These are phyloP conservation scores for Ampelomyces quisqualis DNA, from an alignment of 2,329 filamentous ascomycete species.

Conservation along the genomic window DNA sequence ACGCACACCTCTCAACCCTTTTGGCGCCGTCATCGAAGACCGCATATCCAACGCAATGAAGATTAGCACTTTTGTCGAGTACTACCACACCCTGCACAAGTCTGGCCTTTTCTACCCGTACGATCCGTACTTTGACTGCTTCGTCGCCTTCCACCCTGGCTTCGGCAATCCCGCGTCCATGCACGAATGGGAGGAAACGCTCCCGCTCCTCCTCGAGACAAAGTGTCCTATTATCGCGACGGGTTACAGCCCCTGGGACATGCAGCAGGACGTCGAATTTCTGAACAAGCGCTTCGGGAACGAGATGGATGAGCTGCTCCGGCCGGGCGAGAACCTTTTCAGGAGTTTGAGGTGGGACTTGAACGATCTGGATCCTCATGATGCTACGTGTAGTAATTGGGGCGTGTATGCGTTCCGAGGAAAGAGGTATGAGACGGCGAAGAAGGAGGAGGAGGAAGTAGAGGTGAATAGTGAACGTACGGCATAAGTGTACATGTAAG, in stretches of 20 bases:
- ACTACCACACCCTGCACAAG: conserved; percentile 94
- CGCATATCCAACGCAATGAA: conserved; percentile 86
- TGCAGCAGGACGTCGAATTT: conserved; percentile 90
- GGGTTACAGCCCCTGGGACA: conserved; percentile 93
- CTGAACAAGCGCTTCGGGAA: conserved; percentile 80
- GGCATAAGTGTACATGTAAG: conserved; percentile 15
- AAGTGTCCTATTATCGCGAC: conserved; percentile 94
- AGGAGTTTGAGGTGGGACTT: conserved; percentile 94
- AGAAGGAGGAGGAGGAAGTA: conserved; percentile 49
- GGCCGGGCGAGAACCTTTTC: conserved; percentile 93
- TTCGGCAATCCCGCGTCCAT: conserved; percentile 90
- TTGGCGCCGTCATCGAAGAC: conserved; percentile 91
- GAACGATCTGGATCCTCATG: conserved; percentile 91
- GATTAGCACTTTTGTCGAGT: conserved; percentile 96
- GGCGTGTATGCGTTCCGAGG: conserved; percentile 96
- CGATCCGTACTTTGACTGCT: conserved; percentile 97
- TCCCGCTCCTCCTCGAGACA: conserved; percentile 88
- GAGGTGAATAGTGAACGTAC: conserved; percentile 41
- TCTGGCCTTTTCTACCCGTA: conserved; percentile 89
- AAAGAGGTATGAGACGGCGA: conserved; percentile 81
- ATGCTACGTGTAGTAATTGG: conserved; percentile 95
- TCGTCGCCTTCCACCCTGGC: conserved; percentile 95
- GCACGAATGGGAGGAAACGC: conserved; percentile 89
- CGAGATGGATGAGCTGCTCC: conserved; percentile 87
- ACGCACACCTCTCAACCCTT: conserved; percentile 82